Conservation (phyloP, 1,139 yeast genomes). For the Scheffersomyces parashehatae region DNA sequence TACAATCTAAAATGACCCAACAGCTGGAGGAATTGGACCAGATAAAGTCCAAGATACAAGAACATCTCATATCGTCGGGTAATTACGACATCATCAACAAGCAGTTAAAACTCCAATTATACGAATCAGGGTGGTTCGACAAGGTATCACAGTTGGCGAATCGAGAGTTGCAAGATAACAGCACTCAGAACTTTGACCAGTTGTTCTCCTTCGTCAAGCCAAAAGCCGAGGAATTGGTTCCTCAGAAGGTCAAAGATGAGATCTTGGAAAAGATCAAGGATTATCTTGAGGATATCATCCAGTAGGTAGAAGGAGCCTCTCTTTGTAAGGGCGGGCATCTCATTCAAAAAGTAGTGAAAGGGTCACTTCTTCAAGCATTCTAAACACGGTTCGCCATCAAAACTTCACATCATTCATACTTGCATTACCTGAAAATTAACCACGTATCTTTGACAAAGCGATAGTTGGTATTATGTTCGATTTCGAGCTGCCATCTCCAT, state of each 20-base stretch:
- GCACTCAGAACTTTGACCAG: constrained; percentile 50
- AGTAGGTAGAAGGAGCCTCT: constrained; percentile 13
- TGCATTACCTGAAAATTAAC: neutral
- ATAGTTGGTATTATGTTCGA: too few species aligned
- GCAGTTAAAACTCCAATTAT: constrained; percentile 60
- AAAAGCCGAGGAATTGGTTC: constrained; percentile 68
- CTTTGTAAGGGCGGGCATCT: too few species aligned
- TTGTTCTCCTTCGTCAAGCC: constrained; percentile 59
- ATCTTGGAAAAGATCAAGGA: constrained; percentile 57
- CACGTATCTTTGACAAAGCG: too few species aligned
- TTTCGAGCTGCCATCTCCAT: too few species aligned
- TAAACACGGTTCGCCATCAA: too few species aligned
- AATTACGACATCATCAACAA: constrained; percentile 72
- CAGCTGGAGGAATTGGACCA: constrained; percentile 47
- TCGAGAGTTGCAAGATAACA: constrained; percentile 28
- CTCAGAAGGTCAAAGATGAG: constrained; percentile 62
- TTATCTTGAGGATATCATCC: constrained; percentile 58
- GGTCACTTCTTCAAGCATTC: too few species aligned
- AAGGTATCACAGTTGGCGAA: constrained; percentile 62
- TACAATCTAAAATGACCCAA: constrained; percentile 22
- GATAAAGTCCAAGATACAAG: constrained; percentile 65
- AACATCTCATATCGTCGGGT: constrained; percentile 73
- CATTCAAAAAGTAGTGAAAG: too few species aligned
- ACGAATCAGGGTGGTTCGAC: constrained; percentile 87
- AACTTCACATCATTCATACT: neutral